Conservation (phyloP, 2,329 filamentous ascomycete genomes). For the Sordariomycetes sp. region DNA sequence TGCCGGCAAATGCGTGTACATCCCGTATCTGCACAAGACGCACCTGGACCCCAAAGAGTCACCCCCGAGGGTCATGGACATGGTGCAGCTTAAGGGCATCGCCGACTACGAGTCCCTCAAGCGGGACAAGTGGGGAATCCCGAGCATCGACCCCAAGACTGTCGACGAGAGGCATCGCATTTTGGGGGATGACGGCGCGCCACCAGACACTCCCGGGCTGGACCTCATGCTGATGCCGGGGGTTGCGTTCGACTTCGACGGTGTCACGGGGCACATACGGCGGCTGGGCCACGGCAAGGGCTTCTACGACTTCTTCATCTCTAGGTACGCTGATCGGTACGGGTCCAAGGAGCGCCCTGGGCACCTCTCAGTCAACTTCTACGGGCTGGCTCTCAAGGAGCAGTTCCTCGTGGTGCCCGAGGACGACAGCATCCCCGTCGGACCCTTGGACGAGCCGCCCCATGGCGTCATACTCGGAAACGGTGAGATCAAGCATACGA, state of each 20-base stretch:
- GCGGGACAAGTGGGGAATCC: slow-evolving; percentile 86
- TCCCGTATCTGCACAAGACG: slow-evolving; percentile 72
- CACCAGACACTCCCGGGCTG: slow-evolving; percentile 36
- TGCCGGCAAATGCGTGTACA: slow-evolving; percentile 72
- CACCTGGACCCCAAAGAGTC: slow-evolving; percentile 31
- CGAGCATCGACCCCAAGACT: slow-evolving; percentile 58
- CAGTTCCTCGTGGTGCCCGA: slow-evolving; percentile 53
- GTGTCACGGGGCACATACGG: slow-evolving; percentile 39
- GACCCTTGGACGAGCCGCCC: slow-evolving; percentile 53
- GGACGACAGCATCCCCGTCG: slow-evolving; percentile 3
- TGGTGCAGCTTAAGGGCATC: slow-evolving; percentile 65
- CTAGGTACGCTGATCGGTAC: slow-evolving; percentile 47
- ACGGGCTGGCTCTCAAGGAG: slow-evolving; percentile 75
- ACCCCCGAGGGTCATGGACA: slow-evolving; percentile 73
- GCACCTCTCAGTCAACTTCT: slow-evolving; percentile 33
- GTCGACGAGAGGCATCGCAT: slow-evolving; percentile 57
- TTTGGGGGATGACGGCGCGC: slow-evolving; percentile 42
- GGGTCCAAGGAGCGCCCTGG: slow-evolving; percentile 17
- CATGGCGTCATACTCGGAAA: slow-evolving; percentile 65
- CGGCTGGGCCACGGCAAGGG: slow-evolving; percentile 89
- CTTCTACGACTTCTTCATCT: slow-evolving; percentile 91
- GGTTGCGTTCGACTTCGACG: slow-evolving; percentile 70
- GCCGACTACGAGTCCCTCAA: slow-evolving; percentile 67
- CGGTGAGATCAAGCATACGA: slow-evolving; percentile 33
- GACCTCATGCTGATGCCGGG: slow-evolving; percentile 88